Evolutionary conservation across 1,139 yeast genomes (phyloP), one percentile per base, ranked within the genome.

Genomic region (Yamadazyma blattariae): DNA sequence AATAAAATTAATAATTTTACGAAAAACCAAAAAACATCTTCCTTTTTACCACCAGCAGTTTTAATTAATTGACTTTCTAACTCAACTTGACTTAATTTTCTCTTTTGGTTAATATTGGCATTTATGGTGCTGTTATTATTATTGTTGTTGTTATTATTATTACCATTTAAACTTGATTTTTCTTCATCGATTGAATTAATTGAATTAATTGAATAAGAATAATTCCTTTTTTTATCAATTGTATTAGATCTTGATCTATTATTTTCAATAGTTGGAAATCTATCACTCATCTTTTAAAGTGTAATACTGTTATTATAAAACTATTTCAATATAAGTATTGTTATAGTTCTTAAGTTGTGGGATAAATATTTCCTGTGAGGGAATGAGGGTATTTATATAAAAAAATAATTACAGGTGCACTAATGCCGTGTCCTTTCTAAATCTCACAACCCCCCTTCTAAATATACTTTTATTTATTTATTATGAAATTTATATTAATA

Each of bases 11-110:
- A 16, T 25, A 65, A 46, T 47, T 66, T 66, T 30, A 59, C 45
- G 19, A 63, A 49, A 38, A 64, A 65, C 25, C 62, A 56, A 32
- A 52, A 47, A 16, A 66, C 66, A 35, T 61, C 50, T 34, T 64
- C 67, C 29, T 59, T 51, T 34, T 52, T 61, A 5, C 71, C 71
- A 8, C 71, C 71, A 4, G 71, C 71, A 17, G 66, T 61, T 18
- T 58, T 45, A 25, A 64, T 64, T 34, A 65, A 43, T 46, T 65
- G 71, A 27, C 63, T 62, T 39, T 66, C 72, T 40, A 66, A 52
- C 32, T 66, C 72, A 3, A 54, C 48, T 28, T 59, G 58, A 35
- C 61, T 64, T 45, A 54, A 47, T 30, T 49, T 49, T 24, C 43
- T 31, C 30, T 40, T 39, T 27, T 38, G 35, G 16, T 40, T 44